These are phyloP conservation scores for Geranium incanum DNA, from an alignment of 441 rosid genomes.

Conservation along the genomic window DNA sequence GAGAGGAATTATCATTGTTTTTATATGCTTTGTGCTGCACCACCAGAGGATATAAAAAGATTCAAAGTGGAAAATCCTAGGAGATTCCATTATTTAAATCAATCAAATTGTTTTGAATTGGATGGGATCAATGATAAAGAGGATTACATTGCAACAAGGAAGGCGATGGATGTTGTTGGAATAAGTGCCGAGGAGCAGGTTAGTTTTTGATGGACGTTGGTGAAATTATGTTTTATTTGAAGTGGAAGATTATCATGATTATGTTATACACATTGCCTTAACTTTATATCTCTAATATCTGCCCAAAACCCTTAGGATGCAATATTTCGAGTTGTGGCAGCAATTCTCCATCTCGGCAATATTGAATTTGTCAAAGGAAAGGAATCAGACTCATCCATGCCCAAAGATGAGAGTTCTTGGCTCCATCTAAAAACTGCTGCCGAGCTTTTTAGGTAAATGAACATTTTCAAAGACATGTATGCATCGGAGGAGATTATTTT, in stretches of 20 bases:
- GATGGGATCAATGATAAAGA: constrained; percentile 59
- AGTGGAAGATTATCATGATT: constrained; percentile 7
- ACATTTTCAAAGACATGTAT: constrained; percentile 10
- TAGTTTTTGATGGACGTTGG: too few species aligned
- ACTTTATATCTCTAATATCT: too few species aligned
- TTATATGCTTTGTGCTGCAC: constrained; percentile 79
- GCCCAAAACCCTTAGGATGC: constrained; percentile 79
- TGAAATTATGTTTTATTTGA: too few species aligned
- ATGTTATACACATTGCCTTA: background rate
- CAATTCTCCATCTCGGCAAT: constrained; percentile 93
- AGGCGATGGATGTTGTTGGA: constrained; percentile 84
- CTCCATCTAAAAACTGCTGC: constrained; percentile 74
- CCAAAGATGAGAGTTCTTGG: constrained; percentile 68
- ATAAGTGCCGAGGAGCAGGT: constrained; percentile 70
- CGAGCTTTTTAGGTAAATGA: constrained; percentile 67
- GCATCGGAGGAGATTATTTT: constrained; percentile 1
- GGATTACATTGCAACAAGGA: constrained; percentile 65
- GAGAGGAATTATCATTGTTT: constrained; percentile 82
- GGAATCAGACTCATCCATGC: constrained; percentile 79
- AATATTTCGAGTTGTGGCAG: constrained; percentile 87
- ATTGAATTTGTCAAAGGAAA: constrained; percentile 74
- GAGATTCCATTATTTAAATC: constrained; percentile 74
- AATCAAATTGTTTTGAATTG: constrained; percentile 53
- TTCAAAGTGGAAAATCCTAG: constrained; percentile 61
- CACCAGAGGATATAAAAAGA: constrained; percentile 45